These are phyloP conservation scores for Phytophthora gonapodyides DNA, from an alignment of 352 stramenopile genomes.

Conservation along the genomic window DNA sequence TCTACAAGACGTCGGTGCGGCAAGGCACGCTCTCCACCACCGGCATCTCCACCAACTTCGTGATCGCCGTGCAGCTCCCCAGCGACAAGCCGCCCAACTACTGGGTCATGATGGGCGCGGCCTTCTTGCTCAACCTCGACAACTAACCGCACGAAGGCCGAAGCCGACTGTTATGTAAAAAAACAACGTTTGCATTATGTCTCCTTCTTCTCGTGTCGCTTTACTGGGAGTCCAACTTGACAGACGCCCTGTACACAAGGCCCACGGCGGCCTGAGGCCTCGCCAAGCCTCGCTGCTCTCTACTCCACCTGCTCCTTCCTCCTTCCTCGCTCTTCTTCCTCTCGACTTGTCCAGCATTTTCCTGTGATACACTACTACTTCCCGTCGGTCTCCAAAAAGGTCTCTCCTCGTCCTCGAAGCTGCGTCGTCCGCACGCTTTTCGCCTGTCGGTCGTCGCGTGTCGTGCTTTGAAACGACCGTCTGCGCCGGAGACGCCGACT, in stretches of 20 bases:
- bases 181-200: constrained; percentile 44
- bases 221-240: constrained; percentile 32
- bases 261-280: constrained; percentile 1
- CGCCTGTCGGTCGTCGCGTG: constrained; percentile 1
- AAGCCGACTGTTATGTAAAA: constrained; percentile 38
- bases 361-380: constrained; percentile 46
- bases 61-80: constrained; percentile 92
- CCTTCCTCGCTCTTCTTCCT: background rate
- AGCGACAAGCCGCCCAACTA: constrained; percentile 83
- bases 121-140: constrained; percentile 93
- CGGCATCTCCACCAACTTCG: constrained; percentile 95
- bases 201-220: constrained; percentile 29
- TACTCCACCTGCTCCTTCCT: constrained; percentile 6
- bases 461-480: constrained; percentile 6
- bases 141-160: constrained; percentile 39
- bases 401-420: constrained; percentile 7
- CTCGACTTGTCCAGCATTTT: constrained; percentile 27
- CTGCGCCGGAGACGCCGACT: constrained; percentile 3
- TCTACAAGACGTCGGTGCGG: constrained; percentile 95
- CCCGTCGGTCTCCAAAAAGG: constrained; percentile 22
- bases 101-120: constrained; percentile 93
- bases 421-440: background rate
- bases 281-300: constrained; percentile 1
- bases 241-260: constrained; percentile 37
- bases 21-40: constrained; percentile 93